These are phyloP conservation scores for Aspergillus sojae DNA, from an alignment of 2,329 filamentous ascomycete species.

Conservation along the genomic window DNA sequence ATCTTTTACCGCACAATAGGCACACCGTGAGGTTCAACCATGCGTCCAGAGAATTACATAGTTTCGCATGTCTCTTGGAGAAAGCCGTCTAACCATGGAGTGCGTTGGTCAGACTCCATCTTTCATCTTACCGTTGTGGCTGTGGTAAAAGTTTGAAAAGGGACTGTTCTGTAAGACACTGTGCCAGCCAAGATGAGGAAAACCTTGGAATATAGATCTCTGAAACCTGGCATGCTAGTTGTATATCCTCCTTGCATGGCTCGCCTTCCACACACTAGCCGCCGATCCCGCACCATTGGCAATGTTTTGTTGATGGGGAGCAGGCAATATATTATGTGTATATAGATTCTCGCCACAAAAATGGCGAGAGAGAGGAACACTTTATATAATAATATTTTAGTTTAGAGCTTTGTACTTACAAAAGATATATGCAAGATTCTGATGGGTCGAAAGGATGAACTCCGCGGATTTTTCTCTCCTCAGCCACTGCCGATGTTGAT, in stretches of 20 bases:
- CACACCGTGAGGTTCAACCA: neutral
- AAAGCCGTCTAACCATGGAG: neutral
- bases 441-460: neutral
- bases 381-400: neutral
- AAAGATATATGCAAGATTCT: neutral
- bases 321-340: neutral
- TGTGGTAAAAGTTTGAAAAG: neutral
- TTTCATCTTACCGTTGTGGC: neutral
- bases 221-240: neutral
- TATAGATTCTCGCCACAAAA: neutral
- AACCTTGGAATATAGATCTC: neutral
- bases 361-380: neutral
- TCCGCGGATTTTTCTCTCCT: neutral
- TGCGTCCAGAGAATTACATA: too few relatives aligned
- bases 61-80: neutral
- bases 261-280: neutral
- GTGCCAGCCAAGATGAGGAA: neutral
- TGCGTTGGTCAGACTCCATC: too few relatives aligned
- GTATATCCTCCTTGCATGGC: neutral
- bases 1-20: neutral
- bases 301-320: neutral
- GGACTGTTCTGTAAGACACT: neutral
- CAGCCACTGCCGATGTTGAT: neutral
- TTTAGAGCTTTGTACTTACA: neutral
- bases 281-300: neutral